Evolutionary conservation across 1,139 yeast genomes (phyloP).

Genomic region (Citeromyces hawaiiensis): DNA sequence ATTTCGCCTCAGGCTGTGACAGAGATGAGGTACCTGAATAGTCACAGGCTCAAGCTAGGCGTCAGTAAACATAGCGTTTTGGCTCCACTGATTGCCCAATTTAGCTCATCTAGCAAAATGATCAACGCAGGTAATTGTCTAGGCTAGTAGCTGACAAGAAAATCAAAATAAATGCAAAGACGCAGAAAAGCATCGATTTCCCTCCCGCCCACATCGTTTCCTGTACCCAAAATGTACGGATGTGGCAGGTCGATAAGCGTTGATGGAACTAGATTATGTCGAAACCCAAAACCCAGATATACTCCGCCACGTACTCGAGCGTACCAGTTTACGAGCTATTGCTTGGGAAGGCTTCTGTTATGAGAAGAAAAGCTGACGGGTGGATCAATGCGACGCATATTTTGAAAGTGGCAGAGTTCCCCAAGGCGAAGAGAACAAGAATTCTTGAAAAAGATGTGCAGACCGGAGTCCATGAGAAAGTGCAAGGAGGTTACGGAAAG

Average conservation of each 20-base stretch:
- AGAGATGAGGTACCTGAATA: too few relatives aligned
- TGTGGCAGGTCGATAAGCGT: background rate
- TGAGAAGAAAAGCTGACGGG: conserved; percentile 83
- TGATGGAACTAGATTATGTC: background rate
- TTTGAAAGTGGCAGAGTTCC: conserved; percentile 85
- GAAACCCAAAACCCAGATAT: conserved; percentile 22
- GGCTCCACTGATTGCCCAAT: too few relatives aligned
- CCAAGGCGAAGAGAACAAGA: conserved; percentile 87
- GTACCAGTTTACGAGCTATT: conserved; percentile 85
- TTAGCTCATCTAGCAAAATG: too few relatives aligned
- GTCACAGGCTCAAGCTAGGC: too few relatives aligned
- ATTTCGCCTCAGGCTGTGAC: too few relatives aligned
- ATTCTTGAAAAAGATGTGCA: conserved; percentile 88
- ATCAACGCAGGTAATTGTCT: too few relatives aligned
- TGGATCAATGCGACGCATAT: conserved; percentile 99
- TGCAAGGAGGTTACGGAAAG: conserved; percentile 95
- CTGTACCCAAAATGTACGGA: background rate
- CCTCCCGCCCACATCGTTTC: too few relatives aligned
- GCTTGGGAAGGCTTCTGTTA: conserved; percentile 73
- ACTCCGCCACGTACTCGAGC: conserved; percentile 72
- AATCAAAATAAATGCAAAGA: too few relatives aligned
- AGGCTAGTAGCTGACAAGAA: too few relatives aligned
- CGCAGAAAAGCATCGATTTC: too few relatives aligned
- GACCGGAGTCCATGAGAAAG: conserved; percentile 76
- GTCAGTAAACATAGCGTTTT: too few relatives aligned